Conservation (phyloP, 192 early-diverging fungal species). For the Coemansia biformis region DNA sequence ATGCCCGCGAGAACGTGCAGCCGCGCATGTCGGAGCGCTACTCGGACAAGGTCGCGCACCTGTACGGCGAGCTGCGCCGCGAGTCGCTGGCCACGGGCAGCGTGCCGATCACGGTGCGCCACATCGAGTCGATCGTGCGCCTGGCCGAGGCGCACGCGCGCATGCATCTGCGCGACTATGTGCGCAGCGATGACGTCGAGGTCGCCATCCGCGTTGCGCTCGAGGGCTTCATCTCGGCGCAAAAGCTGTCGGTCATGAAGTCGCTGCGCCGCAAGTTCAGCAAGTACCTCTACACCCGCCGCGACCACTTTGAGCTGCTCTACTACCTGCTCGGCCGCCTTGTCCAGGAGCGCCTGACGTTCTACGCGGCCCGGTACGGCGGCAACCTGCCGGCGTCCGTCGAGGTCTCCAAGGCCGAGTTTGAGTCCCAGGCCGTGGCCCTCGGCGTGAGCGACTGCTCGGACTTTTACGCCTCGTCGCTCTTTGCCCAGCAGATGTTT, state of each 20-base stretch:
- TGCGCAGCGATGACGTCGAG: slow-evolving; percentile 86
- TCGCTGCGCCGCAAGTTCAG: slow-evolving; percentile 75
- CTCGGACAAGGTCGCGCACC: slow-evolving; percentile 78
- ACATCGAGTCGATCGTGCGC: slow-evolving; percentile 81
- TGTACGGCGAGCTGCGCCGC: slow-evolving; percentile 87
- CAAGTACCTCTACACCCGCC: slow-evolving; percentile 72
- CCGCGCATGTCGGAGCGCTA: slow-evolving; percentile 82
- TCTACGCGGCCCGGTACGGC: slow-evolving; percentile 59
- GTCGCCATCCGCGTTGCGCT: slow-evolving; percentile 86
- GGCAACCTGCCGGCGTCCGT: slow-evolving; percentile 55
- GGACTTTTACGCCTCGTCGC: slow-evolving; percentile 51
- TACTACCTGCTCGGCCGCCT: slow-evolving; percentile 69
- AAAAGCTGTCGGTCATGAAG: slow-evolving; percentile 88
- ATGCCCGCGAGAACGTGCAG: slow-evolving; percentile 68
- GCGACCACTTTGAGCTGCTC: slow-evolving; percentile 78
- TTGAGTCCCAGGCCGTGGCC: slow-evolving; percentile 55
- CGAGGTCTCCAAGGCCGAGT: slow-evolving; percentile 55
- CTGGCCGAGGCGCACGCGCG: slow-evolving; percentile 85
- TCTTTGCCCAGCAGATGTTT: slow-evolving; percentile 51
- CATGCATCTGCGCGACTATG: slow-evolving; percentile 92
- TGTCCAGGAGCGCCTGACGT: slow-evolving; percentile 68
- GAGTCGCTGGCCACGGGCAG: slow-evolving; percentile 75
- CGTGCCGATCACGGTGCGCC: slow-evolving; percentile 84
- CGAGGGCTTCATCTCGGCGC: slow-evolving; percentile 84
- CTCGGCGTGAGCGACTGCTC: slow-evolving; percentile 56